Conservation (phyloP, 139 green algal species). For the Mychonastes homosphaera region DNA sequence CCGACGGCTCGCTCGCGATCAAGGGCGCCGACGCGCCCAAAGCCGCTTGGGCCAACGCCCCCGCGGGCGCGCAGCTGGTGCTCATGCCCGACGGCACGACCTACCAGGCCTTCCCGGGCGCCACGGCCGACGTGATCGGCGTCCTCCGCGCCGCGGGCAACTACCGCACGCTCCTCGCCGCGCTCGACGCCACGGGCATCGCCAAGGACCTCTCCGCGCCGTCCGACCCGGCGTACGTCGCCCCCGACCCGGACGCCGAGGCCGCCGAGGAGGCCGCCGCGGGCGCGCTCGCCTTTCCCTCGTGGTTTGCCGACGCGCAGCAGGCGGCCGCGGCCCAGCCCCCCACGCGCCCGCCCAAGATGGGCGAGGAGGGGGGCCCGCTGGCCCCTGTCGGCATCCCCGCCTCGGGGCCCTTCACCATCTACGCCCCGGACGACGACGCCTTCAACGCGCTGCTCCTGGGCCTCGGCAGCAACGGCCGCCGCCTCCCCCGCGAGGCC, state of each 20-base stretch:
- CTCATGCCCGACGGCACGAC: constrained; percentile 16
- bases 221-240: constrained; percentile 23
- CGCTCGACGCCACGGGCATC: constrained; percentile 30
- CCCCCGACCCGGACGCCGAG: constrained; percentile 18
- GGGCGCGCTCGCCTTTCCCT: constrained; percentile 15
- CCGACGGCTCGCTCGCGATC: background rate
- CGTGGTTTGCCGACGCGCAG: constrained; percentile 21
- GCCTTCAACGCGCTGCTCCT: constrained; percentile 39
- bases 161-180: constrained; percentile 37
- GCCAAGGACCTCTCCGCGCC: constrained; percentile 21
- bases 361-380: background rate
- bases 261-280: background rate
- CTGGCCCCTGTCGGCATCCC: constrained; percentile 33
- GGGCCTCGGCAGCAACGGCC: constrained; percentile 28
- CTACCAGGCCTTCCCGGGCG: constrained; percentile 19
- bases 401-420: constrained; percentile 35
- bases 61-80: constrained; percentile 5
- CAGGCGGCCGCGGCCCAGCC: constrained; percentile 15
- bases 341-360: constrained; percentile 10
- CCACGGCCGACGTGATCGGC: constrained; percentile 28
- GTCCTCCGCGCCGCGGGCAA: constrained; percentile 27
- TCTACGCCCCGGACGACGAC: constrained; percentile 44
- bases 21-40: background rate
- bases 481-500: constrained; percentile 28
- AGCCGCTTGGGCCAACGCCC: background rate